A percentile compares a stretch with the other conserved stretches of the same genome.
Conservation (phyloP, 225 moss, liverwort and hornwort genomes). For the Climacium dendroides region DNA sequence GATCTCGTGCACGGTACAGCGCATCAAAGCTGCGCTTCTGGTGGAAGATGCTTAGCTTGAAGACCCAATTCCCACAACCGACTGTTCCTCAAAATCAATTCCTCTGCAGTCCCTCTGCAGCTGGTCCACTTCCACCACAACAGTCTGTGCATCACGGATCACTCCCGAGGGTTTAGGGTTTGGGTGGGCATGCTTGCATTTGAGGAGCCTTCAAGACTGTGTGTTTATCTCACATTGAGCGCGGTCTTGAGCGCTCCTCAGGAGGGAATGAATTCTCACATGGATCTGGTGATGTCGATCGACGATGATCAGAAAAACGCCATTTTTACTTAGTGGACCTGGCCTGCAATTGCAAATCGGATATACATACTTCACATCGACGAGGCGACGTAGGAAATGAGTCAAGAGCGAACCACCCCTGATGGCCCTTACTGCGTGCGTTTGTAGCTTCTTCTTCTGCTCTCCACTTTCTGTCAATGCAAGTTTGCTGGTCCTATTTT, state of each 20-base stretch:
- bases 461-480: not conserved
- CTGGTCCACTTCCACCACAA: not conserved
- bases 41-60: slow-evolving; percentile 35
- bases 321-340: not conserved
- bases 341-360: not conserved
- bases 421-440: slow-evolving; percentile 33
- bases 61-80: not conserved
- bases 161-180: not conserved
- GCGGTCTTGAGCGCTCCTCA: slow-evolving; percentile 56
- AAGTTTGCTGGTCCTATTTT: not conserved
- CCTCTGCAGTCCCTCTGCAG: not conserved
- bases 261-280: not conserved
- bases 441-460: not conserved
- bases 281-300: not conserved
- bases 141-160: not conserved
- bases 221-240: slow-evolving; percentile 66
- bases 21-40: slow-evolving; percentile 62
- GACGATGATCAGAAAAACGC: not conserved
- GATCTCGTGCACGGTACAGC: slow-evolving; percentile 65
- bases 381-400: slow-evolving; percentile 34
- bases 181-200: slow-evolving; percentile 4
- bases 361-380: not conserved
- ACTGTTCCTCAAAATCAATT: not conserved
- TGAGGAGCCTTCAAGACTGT: slow-evolving; percentile 96
- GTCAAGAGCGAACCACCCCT: slow-evolving; percentile 64